Evolutionary conservation across 768 basidiomycete genomes (phyloP), one percentile per base, ranked within the genome.

Genomic region (Termitomyces sp.): DNA sequence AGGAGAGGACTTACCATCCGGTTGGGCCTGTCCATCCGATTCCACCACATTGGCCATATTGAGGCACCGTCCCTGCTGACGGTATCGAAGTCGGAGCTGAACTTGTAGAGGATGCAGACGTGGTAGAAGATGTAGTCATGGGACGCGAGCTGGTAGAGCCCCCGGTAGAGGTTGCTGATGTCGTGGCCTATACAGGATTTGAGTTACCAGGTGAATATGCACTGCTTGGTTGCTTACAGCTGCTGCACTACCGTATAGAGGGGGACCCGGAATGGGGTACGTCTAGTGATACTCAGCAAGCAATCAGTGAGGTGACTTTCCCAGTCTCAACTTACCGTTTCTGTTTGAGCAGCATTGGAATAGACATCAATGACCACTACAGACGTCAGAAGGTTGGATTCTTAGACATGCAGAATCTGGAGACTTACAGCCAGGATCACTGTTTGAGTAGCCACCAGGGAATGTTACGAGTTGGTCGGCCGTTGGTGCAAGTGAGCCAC

Each of bases 31-130:
- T 67, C 56, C 64, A 79, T 11, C 72, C 71, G 53, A 62, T 70
- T 14, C 77, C 77, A 61, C 77, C 77, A 52, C 76, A 79, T 54
- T 77, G 77, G 2, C 70, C 76, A 42, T 73, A 77, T 27, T 76
- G 67, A 6, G 71, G 63, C 3, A 72, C 70, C 12, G 73, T 69
- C 21, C 71, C 70, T 2, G 63, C 56, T 16, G 57, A 41, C 41
- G 32, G 56, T 5, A 67, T 58, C 37, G 58, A 57, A 28, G 66
- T 57, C 25, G 55, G 34, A 23, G 62, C 54, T 17, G 35, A 37
- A 17, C 10, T 57, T 8, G 64, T 57, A 19, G 58, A 47, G 23
- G 49, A 17, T 23, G 54, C 5, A 50, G 25, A 21, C 51, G 54
- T 39, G 3, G 56, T 43, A 3, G 42, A 53, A 21, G 61, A 63